Conservation (phyloP, 441 rosid species). For the Jatropha multifida region DNA sequence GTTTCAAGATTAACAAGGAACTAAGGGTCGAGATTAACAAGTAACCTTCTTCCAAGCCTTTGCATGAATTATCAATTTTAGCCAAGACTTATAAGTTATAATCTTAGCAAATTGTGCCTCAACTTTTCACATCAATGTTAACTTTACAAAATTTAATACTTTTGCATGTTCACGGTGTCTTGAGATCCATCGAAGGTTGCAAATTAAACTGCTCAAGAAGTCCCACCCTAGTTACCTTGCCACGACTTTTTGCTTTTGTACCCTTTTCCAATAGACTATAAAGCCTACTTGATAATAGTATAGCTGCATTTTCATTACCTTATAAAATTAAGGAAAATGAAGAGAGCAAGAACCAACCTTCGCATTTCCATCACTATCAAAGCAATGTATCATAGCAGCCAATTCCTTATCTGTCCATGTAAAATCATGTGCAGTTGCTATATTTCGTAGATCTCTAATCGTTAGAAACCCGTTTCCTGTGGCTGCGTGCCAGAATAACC, state of each 20-base stretch:
- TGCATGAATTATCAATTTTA: too few species aligned
- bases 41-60: too few species aligned
- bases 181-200: too few species aligned
- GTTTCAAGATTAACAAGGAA: background rate
- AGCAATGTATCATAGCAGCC: constrained; percentile 70
- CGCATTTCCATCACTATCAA: constrained; percentile 62
- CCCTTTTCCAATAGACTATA: too few species aligned
- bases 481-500: constrained; percentile 38
- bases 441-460: constrained; percentile 49
- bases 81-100: too few species aligned
- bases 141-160: too few species aligned
- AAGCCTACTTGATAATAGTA: too few species aligned
- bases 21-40: too few species aligned
- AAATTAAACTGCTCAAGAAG: background rate
- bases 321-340: background rate
- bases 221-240: background rate
- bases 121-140: too few species aligned
- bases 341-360: constrained; percentile 45
- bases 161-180: too few species aligned
- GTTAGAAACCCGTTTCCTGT: constrained; percentile 61
- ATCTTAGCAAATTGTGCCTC: too few species aligned
- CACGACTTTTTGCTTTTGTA: background rate
- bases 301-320: too few species aligned
- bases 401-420: constrained; percentile 68
- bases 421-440: constrained; percentile 69